Conservation (phyloP, 352 stramenopile species). For the Pythium angustatum region DNA sequence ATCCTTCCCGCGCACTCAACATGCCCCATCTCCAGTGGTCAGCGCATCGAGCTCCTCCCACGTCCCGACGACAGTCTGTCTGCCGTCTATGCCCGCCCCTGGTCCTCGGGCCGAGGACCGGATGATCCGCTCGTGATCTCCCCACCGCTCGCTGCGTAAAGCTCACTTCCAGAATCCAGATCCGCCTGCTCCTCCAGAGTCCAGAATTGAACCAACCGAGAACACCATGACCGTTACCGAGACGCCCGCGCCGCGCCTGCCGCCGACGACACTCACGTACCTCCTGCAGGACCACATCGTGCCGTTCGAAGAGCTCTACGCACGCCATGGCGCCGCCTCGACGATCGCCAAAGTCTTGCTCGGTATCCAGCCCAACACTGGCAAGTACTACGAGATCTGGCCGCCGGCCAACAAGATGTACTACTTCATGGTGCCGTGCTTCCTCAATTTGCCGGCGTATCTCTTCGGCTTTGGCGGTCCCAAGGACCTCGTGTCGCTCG, state of each 20-base stretch:
- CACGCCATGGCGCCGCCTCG: constrained; percentile 22
- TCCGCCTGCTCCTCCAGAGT: background rate
- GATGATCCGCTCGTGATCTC: too few species aligned
- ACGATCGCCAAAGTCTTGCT: constrained; percentile 26
- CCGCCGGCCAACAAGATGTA: constrained; percentile 28
- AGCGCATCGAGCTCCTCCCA: too few species aligned
- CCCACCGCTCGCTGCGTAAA: too few species aligned
- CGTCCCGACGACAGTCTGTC: too few species aligned
- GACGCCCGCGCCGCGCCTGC: constrained; percentile 15
- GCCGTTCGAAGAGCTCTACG: constrained; percentile 22
- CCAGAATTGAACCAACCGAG: too few species aligned
- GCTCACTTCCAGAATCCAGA: too few species aligned
- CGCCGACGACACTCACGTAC: constrained; percentile 20
- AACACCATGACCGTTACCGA: background rate
- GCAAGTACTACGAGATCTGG: constrained; percentile 33
- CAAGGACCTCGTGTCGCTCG: constrained; percentile 24
- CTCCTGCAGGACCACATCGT: constrained; percentile 25
- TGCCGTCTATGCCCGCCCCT: too few species aligned
- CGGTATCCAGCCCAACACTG: constrained; percentile 27
- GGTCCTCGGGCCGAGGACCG: too few species aligned
- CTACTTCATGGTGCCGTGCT: constrained; percentile 30
- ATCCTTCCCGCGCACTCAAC: too few species aligned
- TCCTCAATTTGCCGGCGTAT: constrained; percentile 26
- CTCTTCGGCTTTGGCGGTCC: constrained; percentile 27
- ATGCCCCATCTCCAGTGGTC: too few species aligned